Evolutionary conservation across 768 basidiomycete genomes (phyloP).

Genomic region (Pleurotus sapidus): DNA sequence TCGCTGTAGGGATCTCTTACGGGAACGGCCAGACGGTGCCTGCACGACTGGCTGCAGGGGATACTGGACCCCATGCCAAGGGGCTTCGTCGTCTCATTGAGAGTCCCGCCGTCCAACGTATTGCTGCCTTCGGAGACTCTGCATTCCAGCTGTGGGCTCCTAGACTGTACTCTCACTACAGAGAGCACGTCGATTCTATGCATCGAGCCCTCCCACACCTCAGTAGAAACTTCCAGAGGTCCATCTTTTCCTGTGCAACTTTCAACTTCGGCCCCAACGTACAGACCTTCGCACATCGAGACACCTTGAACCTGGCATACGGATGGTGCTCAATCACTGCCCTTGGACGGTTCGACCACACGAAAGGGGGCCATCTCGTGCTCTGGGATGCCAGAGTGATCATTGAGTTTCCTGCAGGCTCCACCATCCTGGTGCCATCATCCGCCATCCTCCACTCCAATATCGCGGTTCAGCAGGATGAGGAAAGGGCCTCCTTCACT

Average conservation of each 20-base stretch:
- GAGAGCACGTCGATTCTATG: too few species aligned
- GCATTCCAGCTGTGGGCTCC: too few species aligned
- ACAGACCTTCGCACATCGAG: constrained; percentile 17
- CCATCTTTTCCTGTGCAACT: constrained; percentile 17
- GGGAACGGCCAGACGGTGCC: too few species aligned
- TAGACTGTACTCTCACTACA: too few species aligned
- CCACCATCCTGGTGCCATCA: constrained; percentile 25
- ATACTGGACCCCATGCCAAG: too few species aligned
- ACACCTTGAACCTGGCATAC: constrained; percentile 25
- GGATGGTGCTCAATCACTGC: constrained; percentile 30
- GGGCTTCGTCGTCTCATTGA: too few species aligned
- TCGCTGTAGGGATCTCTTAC: too few species aligned
- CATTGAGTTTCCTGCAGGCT: constrained; percentile 21
- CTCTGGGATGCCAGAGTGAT: constrained; percentile 24
- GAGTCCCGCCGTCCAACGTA: too few species aligned
- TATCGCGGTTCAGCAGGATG: constrained; percentile 13
- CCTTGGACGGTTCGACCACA: constrained; percentile 23
- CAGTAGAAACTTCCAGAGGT: constrained; percentile 13
- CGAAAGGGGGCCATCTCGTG: constrained; percentile 27
- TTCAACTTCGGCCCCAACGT: constrained; percentile 27
- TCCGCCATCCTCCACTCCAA: constrained; percentile 24
- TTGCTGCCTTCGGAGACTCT: too few species aligned
- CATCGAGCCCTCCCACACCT: background rate
- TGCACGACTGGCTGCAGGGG: too few species aligned
- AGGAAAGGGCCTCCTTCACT: constrained; percentile 20